Evolutionary conservation across 192 early-diverging fungal species (phyloP).

Genomic region (Gorgonomyces haynaldii): DNA sequence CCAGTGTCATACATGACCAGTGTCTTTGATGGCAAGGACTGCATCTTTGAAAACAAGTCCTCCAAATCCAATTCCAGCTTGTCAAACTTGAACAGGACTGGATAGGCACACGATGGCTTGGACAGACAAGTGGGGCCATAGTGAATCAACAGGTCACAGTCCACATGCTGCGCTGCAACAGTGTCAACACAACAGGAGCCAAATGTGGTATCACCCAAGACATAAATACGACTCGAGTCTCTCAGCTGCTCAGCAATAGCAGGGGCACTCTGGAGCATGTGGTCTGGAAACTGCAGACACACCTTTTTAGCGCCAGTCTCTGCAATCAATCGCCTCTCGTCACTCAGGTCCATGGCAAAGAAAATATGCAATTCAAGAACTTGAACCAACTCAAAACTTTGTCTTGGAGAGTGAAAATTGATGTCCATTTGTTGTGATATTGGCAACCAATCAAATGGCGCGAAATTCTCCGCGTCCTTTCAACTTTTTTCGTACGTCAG

Average conservation of each 20-base stretch:
- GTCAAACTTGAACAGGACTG: constrained; percentile 64
- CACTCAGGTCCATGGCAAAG: too few relatives aligned
- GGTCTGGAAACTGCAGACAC: constrained; percentile 87
- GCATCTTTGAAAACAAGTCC: constrained; percentile 29
- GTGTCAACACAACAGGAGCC: constrained; percentile 98
- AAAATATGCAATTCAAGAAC: too few relatives aligned
- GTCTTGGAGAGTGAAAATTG: too few relatives aligned
- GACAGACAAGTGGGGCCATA: constrained; percentile 83
- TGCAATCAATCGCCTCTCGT: too few relatives aligned
- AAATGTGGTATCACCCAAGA: constrained; percentile 92
- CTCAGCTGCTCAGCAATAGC: constrained; percentile 46
- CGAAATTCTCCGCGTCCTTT: too few relatives aligned
- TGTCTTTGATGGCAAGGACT: constrained; percentile 1
- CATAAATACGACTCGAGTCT: constrained; percentile 35
- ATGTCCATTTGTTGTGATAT: too few relatives aligned
- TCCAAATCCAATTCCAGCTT: constrained; percentile 54
- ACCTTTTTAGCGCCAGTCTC: too few relatives aligned
- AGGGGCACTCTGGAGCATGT: constrained; percentile 59
- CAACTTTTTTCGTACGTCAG: not conserved
- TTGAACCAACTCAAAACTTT: too few relatives aligned
- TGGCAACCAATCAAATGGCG: too few relatives aligned
- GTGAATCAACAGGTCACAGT: constrained; percentile 83
- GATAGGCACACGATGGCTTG: constrained; percentile 46
- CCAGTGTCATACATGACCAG: constrained; percentile 3
- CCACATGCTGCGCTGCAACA: constrained; percentile 83